These are phyloP conservation scores for Casuarina cunninghamiana DNA, from an alignment of 306 rosid genomes.

Conservation along the genomic window DNA sequence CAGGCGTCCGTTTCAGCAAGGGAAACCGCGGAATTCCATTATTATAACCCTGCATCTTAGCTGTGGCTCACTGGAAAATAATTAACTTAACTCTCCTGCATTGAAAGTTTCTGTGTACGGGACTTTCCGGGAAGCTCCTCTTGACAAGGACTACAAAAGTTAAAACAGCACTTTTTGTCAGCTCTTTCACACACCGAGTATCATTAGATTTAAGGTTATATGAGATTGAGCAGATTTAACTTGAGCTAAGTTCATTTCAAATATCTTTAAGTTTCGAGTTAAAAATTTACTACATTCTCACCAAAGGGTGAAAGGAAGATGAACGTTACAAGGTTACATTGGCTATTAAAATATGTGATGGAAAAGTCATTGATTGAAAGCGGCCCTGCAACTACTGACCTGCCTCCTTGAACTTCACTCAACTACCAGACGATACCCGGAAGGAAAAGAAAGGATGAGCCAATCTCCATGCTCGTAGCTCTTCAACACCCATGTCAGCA, in stretches of 20 bases:
- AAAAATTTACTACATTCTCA: no score
- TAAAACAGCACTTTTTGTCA: not conserved
- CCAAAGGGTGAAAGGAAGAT: not conserved
- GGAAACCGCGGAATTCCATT: not conserved
- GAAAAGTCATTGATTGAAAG: slow-evolving; percentile 36
- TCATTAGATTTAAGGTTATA: no score
- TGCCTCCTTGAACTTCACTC: slow-evolving; percentile 61
- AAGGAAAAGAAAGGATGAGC: not conserved
- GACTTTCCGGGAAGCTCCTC: slow-evolving; percentile 39
- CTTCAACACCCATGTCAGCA: slow-evolving; percentile 35
- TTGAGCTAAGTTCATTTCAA: no score
- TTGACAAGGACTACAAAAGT: slow-evolving; percentile 28
- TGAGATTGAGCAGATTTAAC: no score
- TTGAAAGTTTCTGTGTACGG: not conserved
- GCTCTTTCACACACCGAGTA: not conserved
- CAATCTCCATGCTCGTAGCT: slow-evolving; percentile 11
- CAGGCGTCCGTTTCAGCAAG: slow-evolving; percentile 12
- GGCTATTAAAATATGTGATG: slow-evolving; percentile 8
- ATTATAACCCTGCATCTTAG: not conserved
- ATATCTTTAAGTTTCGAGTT: no score
- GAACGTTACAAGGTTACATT: not conserved
- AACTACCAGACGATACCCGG: slow-evolving; percentile 42
- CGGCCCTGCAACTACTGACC: slow-evolving; percentile 43
- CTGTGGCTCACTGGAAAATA: not conserved
- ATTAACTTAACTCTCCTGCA: not conserved